A percentile compares a stretch with the other conserved stretches of the same genome.
Evolutionary conservation across 768 basidiomycete species (phyloP).

Genomic region (Boletus barrowsii): DNA sequence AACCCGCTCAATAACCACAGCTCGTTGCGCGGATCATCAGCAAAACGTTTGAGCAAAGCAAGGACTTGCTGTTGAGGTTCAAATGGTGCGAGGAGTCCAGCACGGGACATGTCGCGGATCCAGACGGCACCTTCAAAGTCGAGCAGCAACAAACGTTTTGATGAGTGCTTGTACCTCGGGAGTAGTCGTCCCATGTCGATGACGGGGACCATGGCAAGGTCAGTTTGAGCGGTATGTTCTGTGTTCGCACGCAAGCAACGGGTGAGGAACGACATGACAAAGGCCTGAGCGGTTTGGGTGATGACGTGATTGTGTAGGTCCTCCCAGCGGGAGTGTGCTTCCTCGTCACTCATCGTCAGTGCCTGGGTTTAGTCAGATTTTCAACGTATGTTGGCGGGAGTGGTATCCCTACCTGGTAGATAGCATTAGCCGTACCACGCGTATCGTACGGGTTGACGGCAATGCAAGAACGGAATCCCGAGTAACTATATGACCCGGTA

Average conservation of each 20-base stretch:
- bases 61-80: slow-evolving; percentile 40
- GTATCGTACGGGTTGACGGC: slow-evolving; percentile 85
- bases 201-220: slow-evolving; percentile 34
- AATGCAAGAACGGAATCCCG: slow-evolving; percentile 83
- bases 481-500: slow-evolving; percentile 82
- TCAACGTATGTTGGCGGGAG: neutral
- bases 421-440: slow-evolving; percentile 80
- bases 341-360: slow-evolving; percentile 72
- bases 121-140: slow-evolving; percentile 84
- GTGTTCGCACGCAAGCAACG: slow-evolving; percentile 70
- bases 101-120: slow-evolving; percentile 52
- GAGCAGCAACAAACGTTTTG: slow-evolving; percentile 62
- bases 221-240: slow-evolving; percentile 48
- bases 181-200: slow-evolving; percentile 52
- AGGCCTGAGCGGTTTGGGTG: slow-evolving; percentile 83
- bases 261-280: slow-evolving; percentile 75
- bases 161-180: slow-evolving; percentile 63
- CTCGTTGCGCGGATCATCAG: slow-evolving; percentile 65
- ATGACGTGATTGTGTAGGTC: slow-evolving; percentile 84
- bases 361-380: slow-evolving; percentile 38
- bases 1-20: slow-evolving; percentile 83
- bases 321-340: slow-evolving; percentile 75
- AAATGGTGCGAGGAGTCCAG: slow-evolving; percentile 41
- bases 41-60: slow-evolving; percentile 51
- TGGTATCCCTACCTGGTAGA: slow-evolving; percentile 43